phyloP scores from a whole-genome alignment of 495 filamentous ascomycete genomes.

The Tuber indicum region DNA sequence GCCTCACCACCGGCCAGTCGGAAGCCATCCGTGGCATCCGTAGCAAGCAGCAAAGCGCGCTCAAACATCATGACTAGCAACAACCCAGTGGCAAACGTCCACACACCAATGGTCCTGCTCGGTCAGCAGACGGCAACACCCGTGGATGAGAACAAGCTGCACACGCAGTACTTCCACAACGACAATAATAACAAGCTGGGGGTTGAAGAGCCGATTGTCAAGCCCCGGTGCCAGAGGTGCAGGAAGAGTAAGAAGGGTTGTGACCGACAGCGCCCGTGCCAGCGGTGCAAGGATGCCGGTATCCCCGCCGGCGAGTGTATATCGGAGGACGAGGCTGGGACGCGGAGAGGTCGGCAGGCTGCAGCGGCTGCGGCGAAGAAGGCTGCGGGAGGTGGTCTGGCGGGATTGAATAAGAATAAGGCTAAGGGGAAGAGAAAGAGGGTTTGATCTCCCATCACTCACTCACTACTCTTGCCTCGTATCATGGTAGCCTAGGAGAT shows the following conservation, averaged over 20 bases:
- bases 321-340: conserved; percentile 94
- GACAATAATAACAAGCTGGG: conserved; percentile 61
- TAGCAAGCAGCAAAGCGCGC: conserved; percentile 48
- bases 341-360: conserved; percentile 86
- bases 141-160: conserved; percentile 15
- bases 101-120: conserved; percentile 21
- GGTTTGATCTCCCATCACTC: conserved; percentile 9
- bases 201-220: conserved; percentile 79
- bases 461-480: neutral
- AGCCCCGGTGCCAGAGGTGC: conserved; percentile 95
- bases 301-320: conserved; percentile 86
- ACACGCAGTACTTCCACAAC: neutral
- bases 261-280: conserved; percentile 89
- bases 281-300: conserved; percentile 90
- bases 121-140: conserved; percentile 30
- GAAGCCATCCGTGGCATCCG: conserved; percentile 68
- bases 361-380: conserved; percentile 39
- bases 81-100: conserved; percentile 13
- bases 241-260: conserved; percentile 99
- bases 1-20: conserved; percentile 62
- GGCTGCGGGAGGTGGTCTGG: conserved; percentile 22
- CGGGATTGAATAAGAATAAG: conserved; percentile 31
- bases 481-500: neutral
- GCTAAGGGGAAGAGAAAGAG: conserved; percentile 36
- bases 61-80: conserved; percentile 29